Evolutionary conservation across 495 filamentous ascomycete genomes (phyloP).

Genomic region (Platismatia glauca): DNA sequence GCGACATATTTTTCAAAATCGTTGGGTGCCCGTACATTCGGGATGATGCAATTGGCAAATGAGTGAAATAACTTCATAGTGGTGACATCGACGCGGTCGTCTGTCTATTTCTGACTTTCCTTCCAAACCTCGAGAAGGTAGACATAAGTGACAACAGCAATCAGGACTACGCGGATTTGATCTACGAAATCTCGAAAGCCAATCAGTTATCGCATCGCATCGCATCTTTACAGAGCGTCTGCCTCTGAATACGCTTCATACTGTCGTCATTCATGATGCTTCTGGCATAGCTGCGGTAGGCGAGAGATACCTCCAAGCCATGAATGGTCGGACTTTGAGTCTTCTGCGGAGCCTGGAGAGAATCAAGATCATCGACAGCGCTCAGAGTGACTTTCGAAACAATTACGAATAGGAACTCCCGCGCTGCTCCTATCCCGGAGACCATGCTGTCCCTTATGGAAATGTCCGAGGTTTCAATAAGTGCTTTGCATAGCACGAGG

Average conservation of each 20-base stretch:
- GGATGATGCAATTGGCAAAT: neutral
- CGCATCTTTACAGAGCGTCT: neutral
- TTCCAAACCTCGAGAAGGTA: neutral
- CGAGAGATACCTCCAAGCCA: too few relatives aligned
- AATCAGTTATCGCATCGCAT: neutral
- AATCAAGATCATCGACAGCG: too few relatives aligned
- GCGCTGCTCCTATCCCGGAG: too few relatives aligned
- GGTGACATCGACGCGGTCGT: neutral
- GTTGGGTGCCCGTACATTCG: neutral
- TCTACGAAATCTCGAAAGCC: neutral
- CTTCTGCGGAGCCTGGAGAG: too few relatives aligned
- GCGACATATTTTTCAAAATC: neutral
- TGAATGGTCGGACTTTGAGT: too few relatives aligned
- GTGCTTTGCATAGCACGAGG: too few relatives aligned
- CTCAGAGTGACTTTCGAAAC: too few relatives aligned
- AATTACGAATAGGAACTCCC: too few relatives aligned
- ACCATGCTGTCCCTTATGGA: too few relatives aligned
- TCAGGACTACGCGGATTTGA: neutral
- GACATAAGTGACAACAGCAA: neutral
- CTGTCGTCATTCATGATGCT: neutral
- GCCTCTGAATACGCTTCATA: neutral
- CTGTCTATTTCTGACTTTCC: neutral
- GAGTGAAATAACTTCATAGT: neutral
- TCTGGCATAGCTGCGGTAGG: too few relatives aligned
- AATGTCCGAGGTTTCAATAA: too few relatives aligned